phyloP scores from a whole-genome alignment of 495 filamentous ascomycete species.

The Glonium stellatum region DNA sequence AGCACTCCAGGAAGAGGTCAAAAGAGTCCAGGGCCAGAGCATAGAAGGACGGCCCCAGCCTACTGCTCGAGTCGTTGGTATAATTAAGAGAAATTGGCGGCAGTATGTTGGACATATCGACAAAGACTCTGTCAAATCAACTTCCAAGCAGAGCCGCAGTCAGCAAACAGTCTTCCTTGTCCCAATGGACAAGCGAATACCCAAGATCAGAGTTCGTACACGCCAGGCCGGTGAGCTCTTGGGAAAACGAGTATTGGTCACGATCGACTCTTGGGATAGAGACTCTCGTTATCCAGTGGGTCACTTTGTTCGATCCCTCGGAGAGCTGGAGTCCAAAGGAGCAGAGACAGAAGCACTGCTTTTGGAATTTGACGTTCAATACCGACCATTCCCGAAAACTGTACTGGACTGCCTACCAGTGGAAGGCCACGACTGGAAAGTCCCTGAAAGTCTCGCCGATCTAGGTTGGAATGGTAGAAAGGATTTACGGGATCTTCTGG shows the following conservation, averaged over 20 bases:
- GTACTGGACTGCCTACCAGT: slow-evolving; percentile 86
- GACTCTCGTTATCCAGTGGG: slow-evolving; percentile 87
- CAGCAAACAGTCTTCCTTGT: slow-evolving; percentile 91
- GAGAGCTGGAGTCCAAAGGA: slow-evolving; percentile 88
- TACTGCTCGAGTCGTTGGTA: slow-evolving; percentile 85
- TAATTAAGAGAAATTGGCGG: slow-evolving; percentile 92
- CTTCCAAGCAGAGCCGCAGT: slow-evolving; percentile 61
- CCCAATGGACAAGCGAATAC: slow-evolving; percentile 95
- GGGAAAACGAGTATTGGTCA: slow-evolving; percentile 88
- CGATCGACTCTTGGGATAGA: slow-evolving; percentile 91
- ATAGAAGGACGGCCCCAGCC: slow-evolving; percentile 77
- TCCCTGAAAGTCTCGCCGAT: slow-evolving; percentile 67
- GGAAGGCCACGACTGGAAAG: slow-evolving; percentile 92
- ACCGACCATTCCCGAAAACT: slow-evolving; percentile 90
- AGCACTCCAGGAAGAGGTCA: slow-evolving; percentile 84
- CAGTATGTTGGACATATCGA: slow-evolving; percentile 97
- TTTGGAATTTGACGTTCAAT: slow-evolving; percentile 94
- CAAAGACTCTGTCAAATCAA: slow-evolving; percentile 67
- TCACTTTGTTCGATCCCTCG: slow-evolving; percentile 88
- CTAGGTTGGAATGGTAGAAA: slow-evolving; percentile 76
- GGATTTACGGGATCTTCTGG: slow-evolving; percentile 76
- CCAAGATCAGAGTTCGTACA: slow-evolving; percentile 89
- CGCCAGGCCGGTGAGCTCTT: slow-evolving; percentile 80
- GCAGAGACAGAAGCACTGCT: slow-evolving; percentile 94
- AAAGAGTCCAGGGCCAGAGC: slow-evolving; percentile 69